Evolutionary conservation across 495 filamentous ascomycete species (phyloP).

Genomic region (Letharia lupina): DNA sequence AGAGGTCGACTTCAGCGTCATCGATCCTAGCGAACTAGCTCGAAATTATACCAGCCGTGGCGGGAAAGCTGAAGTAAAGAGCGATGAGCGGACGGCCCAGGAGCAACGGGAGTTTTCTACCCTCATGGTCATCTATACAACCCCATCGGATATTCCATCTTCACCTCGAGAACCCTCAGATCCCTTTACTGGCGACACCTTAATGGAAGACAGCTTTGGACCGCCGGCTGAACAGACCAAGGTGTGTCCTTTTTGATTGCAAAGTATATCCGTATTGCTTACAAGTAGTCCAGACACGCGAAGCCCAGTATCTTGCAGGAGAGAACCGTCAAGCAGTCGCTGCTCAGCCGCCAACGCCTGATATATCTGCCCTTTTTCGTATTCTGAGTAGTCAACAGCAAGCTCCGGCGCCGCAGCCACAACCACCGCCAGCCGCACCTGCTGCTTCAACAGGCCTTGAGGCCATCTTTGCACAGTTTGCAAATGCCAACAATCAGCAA

Average conservation of each 20-base stretch:
- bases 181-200: conserved; percentile 29
- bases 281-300: conserved; percentile 32
- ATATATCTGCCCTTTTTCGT: conserved; percentile 42
- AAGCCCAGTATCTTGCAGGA: conserved; percentile 38
- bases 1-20: conserved; percentile 47
- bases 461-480: conserved; percentile 43
- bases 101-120: conserved; percentile 66
- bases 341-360: conserved; percentile 31
- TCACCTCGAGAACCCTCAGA: conserved; percentile 65
- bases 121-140: conserved; percentile 75
- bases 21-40: conserved; percentile 44
- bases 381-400: conserved; percentile 37
- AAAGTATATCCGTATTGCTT: conserved; percentile 1
- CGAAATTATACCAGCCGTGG: conserved; percentile 56
- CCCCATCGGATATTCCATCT: conserved; percentile 63
- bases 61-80: conserved; percentile 49
- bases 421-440: conserved; percentile 27
- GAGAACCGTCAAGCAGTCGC: conserved; percentile 33
- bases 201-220: conserved; percentile 40
- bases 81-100: conserved; percentile 58
- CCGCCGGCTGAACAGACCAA: conserved; percentile 39
- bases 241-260: conserved; percentile 30
- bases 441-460: conserved; percentile 34
- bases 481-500: conserved; percentile 32
- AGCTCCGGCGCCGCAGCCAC: conserved; percentile 31